Evolutionary conservation across 2,329 filamentous ascomycete genomes (phyloP).

Genomic region (Phyllosticta citribraziliensis): DNA sequence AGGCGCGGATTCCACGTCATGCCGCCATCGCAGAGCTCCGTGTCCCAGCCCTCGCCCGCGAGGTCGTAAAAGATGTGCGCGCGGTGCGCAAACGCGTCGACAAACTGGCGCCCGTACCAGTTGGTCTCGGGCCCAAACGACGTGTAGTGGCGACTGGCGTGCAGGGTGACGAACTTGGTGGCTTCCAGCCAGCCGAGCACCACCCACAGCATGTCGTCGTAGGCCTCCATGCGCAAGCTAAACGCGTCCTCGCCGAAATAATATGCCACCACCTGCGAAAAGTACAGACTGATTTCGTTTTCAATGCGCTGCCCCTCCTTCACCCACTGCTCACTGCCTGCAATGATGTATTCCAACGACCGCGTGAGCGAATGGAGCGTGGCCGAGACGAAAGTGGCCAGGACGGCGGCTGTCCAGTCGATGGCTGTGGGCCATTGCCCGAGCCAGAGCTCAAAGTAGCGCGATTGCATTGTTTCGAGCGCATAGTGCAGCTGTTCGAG

Average conservation of each 20-base stretch:
- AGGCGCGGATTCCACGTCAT: constrained; percentile 84
- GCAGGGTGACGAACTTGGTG: constrained; percentile 64
- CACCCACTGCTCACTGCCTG: constrained; percentile 19
- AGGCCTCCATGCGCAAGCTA: constrained; percentile 66
- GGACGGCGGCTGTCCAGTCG: constrained; percentile 87
- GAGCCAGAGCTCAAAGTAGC: constrained; percentile 66
- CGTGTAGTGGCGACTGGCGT: constrained; percentile 54
- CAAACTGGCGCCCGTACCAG: constrained; percentile 73
- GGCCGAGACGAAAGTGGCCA: constrained; percentile 68
- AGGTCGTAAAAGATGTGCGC: constrained; percentile 80
- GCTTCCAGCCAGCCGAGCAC: constrained; percentile 83
- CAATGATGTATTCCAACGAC: constrained; percentile 40
- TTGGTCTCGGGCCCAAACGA: constrained; percentile 10
- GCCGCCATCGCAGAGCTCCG: constrained; percentile 68
- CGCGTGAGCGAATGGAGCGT: constrained; percentile 61
- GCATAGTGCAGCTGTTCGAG: constrained; percentile 39
- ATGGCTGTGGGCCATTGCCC: constrained; percentile 80
- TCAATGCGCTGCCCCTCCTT: constrained; percentile 45
- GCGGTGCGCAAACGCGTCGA: constrained; percentile 68
- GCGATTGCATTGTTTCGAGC: constrained; percentile 64
- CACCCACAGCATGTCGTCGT: constrained; percentile 93
- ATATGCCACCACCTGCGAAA: constrained; percentile 63
- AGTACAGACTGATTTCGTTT: constrained; percentile 76
- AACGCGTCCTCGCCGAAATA: constrained; percentile 83
- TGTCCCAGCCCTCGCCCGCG: constrained; percentile 72